phyloP scores from a whole-genome alignment of 176 grass and related monocot species.

The Avena insularis region DNA sequence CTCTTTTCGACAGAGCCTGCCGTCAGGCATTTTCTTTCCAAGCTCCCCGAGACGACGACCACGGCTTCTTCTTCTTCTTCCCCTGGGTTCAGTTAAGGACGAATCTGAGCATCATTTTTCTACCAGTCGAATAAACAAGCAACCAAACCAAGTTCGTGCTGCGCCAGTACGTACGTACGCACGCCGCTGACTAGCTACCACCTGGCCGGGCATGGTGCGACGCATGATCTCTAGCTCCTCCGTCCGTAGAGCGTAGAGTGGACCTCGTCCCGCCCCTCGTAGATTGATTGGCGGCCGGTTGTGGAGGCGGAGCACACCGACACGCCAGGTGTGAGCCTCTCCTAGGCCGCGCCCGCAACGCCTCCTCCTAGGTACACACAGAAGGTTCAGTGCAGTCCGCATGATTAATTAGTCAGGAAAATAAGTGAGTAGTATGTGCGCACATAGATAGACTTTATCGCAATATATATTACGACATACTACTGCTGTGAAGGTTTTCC shows the following conservation, averaged over 20 bases:
- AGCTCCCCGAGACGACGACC: background rate
- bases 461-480: too few relatives aligned
- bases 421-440: too few relatives aligned
- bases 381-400: background rate
- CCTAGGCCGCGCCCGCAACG: background rate
- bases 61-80: conserved; percentile 8
- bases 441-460: too few relatives aligned
- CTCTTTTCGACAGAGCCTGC: background rate
- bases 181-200: background rate
- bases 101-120: background rate
- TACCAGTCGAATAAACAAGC: background rate
- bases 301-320: conserved; percentile 33
- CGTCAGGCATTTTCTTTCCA: background rate
- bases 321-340: conserved; percentile 40
- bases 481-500: too few relatives aligned
- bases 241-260: background rate
- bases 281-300: background rate
- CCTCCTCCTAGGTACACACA: too few relatives aligned
- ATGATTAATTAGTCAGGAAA: background rate
- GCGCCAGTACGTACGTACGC: background rate
- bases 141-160: background rate
- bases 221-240: conserved; percentile 26
- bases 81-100: background rate
- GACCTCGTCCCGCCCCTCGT: background rate
- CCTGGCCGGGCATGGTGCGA: conserved; percentile 23